phyloP scores from a whole-genome alignment of 495 filamentous ascomycete genomes.

The Lasiosphaeris hirsuta region DNA sequence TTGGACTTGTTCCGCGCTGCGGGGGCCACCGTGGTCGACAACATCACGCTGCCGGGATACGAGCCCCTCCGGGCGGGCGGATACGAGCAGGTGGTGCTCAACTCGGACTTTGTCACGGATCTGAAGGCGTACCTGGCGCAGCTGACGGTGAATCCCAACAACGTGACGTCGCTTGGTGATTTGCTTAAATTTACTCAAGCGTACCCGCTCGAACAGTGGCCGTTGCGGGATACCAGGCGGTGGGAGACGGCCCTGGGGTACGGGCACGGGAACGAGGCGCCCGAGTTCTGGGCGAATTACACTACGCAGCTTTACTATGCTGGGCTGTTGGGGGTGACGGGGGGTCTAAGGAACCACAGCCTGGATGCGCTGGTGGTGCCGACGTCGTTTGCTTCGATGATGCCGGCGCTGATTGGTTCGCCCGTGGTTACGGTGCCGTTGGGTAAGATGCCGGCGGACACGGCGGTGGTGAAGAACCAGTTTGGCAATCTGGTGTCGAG shows the following conservation, averaged over 20 bases:
- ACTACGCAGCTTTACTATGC: conserved; percentile 15
- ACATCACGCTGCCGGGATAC: conserved; percentile 9
- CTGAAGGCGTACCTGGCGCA: conserved; percentile 43
- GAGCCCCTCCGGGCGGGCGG: neutral
- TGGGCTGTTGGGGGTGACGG: conserved; percentile 27
- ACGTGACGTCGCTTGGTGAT: conserved; percentile 34
- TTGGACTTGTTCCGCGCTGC: conserved; percentile 30
- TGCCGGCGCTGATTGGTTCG: conserved; percentile 28
- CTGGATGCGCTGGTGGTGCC: conserved; percentile 46
- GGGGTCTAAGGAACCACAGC: conserved; percentile 31
- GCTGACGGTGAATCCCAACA: conserved; percentile 45
- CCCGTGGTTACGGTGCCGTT: conserved; percentile 47
- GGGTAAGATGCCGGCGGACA: conserved; percentile 25
- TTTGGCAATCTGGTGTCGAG: conserved; percentile 14
- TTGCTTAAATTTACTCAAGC: conserved; percentile 31
- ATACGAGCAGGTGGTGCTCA: conserved; percentile 7
- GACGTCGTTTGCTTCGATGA: conserved; percentile 25
- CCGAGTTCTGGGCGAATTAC: conserved; percentile 18
- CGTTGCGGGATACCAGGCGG: conserved; percentile 27
- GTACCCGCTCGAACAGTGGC: conserved; percentile 23
- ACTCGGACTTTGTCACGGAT: conserved; percentile 42
- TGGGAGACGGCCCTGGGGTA: conserved; percentile 36
- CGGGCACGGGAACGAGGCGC: neutral
- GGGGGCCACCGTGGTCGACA: conserved; percentile 36
- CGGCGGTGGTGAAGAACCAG: conserved; percentile 7